phyloP scores from a whole-genome alignment of 305 asterid species.

The Fraxinus nigra region DNA sequence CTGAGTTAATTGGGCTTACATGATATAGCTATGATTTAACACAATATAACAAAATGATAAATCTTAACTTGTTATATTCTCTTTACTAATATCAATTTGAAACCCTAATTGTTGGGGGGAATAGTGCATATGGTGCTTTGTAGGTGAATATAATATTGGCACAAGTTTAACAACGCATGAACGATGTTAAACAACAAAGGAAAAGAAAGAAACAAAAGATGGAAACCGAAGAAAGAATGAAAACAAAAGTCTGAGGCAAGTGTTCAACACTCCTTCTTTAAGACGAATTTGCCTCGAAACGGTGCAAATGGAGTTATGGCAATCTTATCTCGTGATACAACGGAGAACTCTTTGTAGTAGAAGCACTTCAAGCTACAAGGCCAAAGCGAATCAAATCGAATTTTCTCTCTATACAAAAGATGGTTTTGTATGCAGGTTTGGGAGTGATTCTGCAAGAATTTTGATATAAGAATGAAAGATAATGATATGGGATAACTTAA shows the following conservation, averaged over 20 bases:
- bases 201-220: not conserved
- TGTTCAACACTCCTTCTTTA: not conserved
- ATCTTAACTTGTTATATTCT: too few relatives aligned
- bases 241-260: not conserved
- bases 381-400: not conserved
- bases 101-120: too few relatives aligned
- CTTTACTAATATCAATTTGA: too few relatives aligned
- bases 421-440: not conserved
- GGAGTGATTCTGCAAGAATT: not conserved
- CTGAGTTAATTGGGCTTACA: not conserved
- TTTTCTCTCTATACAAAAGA: not conserved
- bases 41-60: too few relatives aligned
- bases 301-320: not conserved
- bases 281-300: not conserved
- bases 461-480: not conserved
- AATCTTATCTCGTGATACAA: not conserved
- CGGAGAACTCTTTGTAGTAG: not conserved
- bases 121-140: not conserved
- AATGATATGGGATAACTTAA: not conserved
- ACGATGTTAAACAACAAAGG: not conserved
- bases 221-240: not conserved
- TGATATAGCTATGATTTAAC: not conserved
- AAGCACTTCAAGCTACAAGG: too few relatives aligned
- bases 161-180: not conserved
- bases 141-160: not conserved